Evolutionary conservation across 2,329 filamentous ascomycete species (phyloP).

Genomic region (Colletotrichum camelliae): DNA sequence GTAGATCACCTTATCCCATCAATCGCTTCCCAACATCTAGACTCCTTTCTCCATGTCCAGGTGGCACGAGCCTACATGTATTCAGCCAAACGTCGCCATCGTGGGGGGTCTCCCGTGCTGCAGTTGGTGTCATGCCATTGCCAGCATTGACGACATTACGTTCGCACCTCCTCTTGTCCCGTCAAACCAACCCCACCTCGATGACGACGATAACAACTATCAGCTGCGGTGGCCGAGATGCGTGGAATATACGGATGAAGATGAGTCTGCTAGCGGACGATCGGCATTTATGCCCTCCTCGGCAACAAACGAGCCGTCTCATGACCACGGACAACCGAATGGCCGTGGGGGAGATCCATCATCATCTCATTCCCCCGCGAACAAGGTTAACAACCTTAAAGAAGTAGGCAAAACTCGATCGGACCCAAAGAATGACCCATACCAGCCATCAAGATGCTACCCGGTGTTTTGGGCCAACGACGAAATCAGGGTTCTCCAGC

Average conservation of each 20-base stretch:
- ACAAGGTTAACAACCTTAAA: rapidly evolving
- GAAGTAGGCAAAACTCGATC: neutral
- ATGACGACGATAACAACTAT: rapidly evolving
- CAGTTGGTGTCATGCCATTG: neutral
- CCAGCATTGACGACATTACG: neutral
- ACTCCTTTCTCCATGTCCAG: neutral
- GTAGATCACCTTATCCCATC: neutral
- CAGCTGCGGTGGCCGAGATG: neutral
- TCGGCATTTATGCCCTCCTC: neutral
- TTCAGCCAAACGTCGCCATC: neutral
- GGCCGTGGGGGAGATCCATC: neutral
- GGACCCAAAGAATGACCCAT: neutral
- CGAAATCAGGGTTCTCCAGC: neutral
- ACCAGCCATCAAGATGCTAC: neutral
- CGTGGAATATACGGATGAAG: neutral
- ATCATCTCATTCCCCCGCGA: neutral
- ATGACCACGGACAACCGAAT: neutral
- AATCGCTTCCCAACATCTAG: neutral
- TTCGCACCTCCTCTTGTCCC: neutral
- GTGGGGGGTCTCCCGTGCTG: neutral
- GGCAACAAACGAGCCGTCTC: neutral
- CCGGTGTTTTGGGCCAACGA: neutral
- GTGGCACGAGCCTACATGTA: neutral
- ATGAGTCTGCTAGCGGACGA: rapidly evolving
- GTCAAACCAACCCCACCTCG: neutral